A percentile compares a stretch with the other conserved stretches of the same genome.
These are phyloP conservation scores for Xylaria sp. DNA, from an alignment of 2,329 filamentous ascomycete species.

Conservation along the genomic window DNA sequence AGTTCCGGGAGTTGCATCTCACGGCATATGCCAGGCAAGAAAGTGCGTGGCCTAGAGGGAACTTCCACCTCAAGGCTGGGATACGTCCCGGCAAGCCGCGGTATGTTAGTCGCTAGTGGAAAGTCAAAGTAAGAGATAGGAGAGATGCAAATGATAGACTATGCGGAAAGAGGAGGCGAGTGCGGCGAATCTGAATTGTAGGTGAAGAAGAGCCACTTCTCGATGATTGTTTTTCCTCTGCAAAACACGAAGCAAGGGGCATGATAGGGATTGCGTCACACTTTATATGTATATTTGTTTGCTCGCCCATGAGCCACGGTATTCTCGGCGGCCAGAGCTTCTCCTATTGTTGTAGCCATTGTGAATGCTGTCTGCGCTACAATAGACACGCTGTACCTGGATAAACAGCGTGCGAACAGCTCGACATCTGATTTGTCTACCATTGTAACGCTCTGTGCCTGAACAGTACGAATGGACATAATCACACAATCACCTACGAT, in stretches of 20 bases:
- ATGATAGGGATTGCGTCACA: not conserved
- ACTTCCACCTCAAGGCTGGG: not conserved
- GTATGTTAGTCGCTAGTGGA: not conserved
- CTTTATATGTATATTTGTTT: slow-evolving; percentile 23
- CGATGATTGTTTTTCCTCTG: not conserved
- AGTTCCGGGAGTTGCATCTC: slow-evolving; percentile 29
- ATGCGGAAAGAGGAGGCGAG: not conserved
- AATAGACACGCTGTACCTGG: not conserved
- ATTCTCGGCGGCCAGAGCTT: not conserved
- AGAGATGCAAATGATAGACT: not conserved
- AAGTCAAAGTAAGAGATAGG: not conserved
- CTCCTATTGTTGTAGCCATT: slow-evolving; percentile 3
- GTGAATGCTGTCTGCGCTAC: not conserved
- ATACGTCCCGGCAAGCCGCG: not conserved
- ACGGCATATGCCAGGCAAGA: not conserved
- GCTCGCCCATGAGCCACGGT: not conserved
- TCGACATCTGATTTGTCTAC: not conserved
- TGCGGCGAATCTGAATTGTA: not conserved
- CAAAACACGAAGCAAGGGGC: not conserved
- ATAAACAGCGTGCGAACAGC: not conserved
- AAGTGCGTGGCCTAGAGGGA: slow-evolving; percentile 15
- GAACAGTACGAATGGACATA: not conserved
- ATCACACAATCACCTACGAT: not conserved
- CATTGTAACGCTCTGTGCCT: not conserved
- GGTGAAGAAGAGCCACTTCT: not conserved